Conservation (phyloP, 1,284 basidiomycete genomes). For the Puccinia triticina region DNA sequence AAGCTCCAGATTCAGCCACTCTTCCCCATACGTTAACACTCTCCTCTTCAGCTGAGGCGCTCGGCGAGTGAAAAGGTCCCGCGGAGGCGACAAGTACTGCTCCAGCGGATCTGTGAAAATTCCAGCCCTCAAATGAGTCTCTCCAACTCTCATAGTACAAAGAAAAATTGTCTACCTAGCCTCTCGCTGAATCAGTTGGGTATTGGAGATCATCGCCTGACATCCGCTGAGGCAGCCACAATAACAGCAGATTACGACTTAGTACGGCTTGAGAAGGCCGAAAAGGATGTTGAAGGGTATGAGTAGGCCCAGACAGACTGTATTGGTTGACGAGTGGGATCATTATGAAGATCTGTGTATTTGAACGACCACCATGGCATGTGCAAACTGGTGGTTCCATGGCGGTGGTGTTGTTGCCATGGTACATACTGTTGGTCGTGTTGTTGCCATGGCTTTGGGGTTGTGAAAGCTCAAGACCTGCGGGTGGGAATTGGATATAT, state of each 20-base stretch:
- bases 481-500: too few relatives aligned
- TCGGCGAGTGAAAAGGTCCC: constrained; percentile 53
- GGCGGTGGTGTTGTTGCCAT: too few relatives aligned
- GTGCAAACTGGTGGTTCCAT: too few relatives aligned
- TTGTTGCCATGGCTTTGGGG: too few relatives aligned
- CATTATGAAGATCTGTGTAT: too few relatives aligned
- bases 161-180: constrained; percentile 22
- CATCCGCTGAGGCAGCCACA: constrained; percentile 55
- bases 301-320: too few relatives aligned
- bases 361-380: too few relatives aligned
- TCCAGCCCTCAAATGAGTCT: neutral
- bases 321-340: too few relatives aligned
- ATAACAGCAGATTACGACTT: constrained; percentile 54
- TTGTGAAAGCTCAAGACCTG: too few relatives aligned
- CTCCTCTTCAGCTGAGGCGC: constrained; percentile 14
- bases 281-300: too few relatives aligned
- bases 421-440: too few relatives aligned
- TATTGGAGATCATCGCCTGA: constrained; percentile 54
- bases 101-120: constrained; percentile 53
- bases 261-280: constrained; percentile 51
- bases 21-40: constrained; percentile 56
- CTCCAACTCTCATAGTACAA: neutral
- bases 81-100: constrained; percentile 56
- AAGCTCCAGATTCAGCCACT: constrained; percentile 54
- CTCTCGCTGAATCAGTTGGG: constrained; percentile 46